Conservation (phyloP, 2,329 filamentous ascomycete species). For the Trichoderma koningii region DNA sequence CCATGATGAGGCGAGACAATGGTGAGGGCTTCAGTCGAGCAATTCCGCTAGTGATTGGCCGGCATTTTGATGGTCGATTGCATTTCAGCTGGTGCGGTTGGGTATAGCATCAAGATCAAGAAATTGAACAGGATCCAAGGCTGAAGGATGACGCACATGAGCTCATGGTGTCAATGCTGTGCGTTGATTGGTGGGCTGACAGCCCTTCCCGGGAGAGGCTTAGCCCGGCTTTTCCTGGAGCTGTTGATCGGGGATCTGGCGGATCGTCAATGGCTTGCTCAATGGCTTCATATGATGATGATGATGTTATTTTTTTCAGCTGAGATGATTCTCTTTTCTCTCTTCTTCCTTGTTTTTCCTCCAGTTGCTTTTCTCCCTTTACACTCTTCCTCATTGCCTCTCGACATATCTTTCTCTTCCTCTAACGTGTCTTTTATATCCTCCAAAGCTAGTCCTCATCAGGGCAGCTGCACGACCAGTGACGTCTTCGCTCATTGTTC, state of each 20-base stretch:
- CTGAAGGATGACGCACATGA: constrained; percentile 6
- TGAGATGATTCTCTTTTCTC: not conserved
- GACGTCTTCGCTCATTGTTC: constrained; percentile 23
- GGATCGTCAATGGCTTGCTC: constrained; percentile 7
- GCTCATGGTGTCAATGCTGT: constrained; percentile 16
- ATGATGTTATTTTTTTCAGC: not conserved
- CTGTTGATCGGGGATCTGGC: not conserved
- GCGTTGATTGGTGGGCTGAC: not conserved
- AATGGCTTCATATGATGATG: constrained; percentile 3
- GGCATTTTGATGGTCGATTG: not conserved
- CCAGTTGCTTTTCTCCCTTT: not conserved
- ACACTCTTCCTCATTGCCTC: not conserved
- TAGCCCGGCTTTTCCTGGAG: constrained; percentile 9
- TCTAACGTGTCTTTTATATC: no score
- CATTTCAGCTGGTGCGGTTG: not conserved
- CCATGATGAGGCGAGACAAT: constrained; percentile 42
- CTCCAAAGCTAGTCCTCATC: constrained; percentile 1
- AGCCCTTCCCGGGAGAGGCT: constrained; percentile 18
- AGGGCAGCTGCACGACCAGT: constrained; percentile 13
- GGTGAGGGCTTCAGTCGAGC: not conserved
- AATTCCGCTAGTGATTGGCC: not conserved
- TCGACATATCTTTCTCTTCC: not conserved
- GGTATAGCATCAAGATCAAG: not conserved
- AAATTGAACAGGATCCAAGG: not conserved
- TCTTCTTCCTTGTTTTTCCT: not conserved